Conservation (phyloP, 768 basidiomycete genomes). For the Boletellus emodensis region DNA sequence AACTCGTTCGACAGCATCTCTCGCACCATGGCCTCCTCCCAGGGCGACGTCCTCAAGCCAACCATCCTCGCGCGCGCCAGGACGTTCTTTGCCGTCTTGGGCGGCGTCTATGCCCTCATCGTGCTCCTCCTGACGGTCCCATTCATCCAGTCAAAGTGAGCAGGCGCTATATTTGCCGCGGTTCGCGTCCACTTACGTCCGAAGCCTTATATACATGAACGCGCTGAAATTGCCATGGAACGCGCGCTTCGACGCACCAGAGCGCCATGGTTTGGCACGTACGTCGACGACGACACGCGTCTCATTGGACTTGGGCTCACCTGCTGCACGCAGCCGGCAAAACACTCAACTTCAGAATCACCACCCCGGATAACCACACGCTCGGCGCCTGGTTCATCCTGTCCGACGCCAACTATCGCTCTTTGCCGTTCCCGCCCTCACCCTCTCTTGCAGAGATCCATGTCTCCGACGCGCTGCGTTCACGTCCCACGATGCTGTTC, state of each 20-base stretch:
- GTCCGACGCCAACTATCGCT: constrained; percentile 60
- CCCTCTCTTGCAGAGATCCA: constrained; percentile 35
- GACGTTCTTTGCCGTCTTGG: constrained; percentile 37
- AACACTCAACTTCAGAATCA: constrained; percentile 65
- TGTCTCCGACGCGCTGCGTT: constrained; percentile 50
- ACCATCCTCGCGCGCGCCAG: constrained; percentile 28
- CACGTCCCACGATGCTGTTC: constrained; percentile 76
- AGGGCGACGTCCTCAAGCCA: constrained; percentile 1
- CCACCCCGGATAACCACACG: constrained; percentile 71
- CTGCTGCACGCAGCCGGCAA: constrained; percentile 57
- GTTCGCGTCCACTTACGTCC: constrained; percentile 15
- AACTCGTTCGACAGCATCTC: neutral
- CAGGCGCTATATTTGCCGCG: constrained; percentile 14
- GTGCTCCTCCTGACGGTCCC: constrained; percentile 58
- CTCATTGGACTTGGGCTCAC: too few species aligned
- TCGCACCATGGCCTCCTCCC: constrained; percentile 10
- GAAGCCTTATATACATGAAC: constrained; percentile 62
- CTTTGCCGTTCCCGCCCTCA: constrained; percentile 39
- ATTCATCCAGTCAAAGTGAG: constrained; percentile 67
- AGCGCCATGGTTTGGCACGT: constrained; percentile 82
- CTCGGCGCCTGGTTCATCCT: constrained; percentile 90
- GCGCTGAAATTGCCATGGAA: constrained; percentile 57
- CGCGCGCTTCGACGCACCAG: constrained; percentile 64
- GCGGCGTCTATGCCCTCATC: constrained; percentile 49
- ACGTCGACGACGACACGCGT: constrained; percentile 21